phyloP scores from a whole-genome alignment of 768 basidiomycete species.

The Tephrocybe sp. region DNA sequence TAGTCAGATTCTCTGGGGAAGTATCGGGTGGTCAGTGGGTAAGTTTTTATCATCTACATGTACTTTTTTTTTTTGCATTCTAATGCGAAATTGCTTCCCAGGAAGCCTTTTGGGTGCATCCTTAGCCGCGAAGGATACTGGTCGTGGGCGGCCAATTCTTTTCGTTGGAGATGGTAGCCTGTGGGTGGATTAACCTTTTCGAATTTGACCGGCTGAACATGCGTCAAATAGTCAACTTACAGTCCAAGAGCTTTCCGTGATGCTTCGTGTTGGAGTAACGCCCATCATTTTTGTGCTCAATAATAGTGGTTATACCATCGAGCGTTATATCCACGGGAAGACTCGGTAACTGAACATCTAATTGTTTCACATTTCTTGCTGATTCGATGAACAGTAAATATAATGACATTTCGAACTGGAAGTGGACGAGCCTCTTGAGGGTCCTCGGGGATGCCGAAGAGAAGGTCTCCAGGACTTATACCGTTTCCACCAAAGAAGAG shows the following conservation, averaged over 20 bases:
- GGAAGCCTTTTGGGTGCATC: slow-evolving; percentile 76
- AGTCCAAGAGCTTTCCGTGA: slow-evolving; percentile 83
- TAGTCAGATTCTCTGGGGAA: slow-evolving; percentile 86
- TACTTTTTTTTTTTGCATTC: not conserved
- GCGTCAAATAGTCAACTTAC: slow-evolving; percentile 58
- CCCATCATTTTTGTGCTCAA: slow-evolving; percentile 87
- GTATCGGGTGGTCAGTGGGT: slow-evolving; percentile 89
- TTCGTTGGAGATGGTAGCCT: slow-evolving; percentile 87
- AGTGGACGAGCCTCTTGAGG: slow-evolving; percentile 64
- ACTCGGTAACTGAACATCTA: slow-evolving; percentile 36
- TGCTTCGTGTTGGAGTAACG: slow-evolving; percentile 69
- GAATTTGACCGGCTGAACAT: slow-evolving; percentile 1
- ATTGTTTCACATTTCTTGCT: not conserved
- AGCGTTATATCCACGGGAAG: slow-evolving; percentile 73
- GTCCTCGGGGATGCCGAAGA: slow-evolving; percentile 56
- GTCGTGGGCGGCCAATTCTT: slow-evolving; percentile 68
- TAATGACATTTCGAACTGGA: slow-evolving; percentile 86
- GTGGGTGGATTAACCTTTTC: slow-evolving; percentile 37
- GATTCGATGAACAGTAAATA: slow-evolving; percentile 53
- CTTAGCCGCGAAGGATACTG: slow-evolving; percentile 69
- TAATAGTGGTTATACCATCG: slow-evolving; percentile 86
- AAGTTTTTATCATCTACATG: slow-evolving; percentile 21
- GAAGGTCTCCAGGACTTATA: slow-evolving; percentile 58
- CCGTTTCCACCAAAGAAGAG: slow-evolving; percentile 65
- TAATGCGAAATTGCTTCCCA: slow-evolving; percentile 13